A percentile compares a stretch with the other conserved stretches of the same genome.
phyloP scores from a whole-genome alignment of 2,329 filamentous ascomycete genomes.

The Fusarium fracticaudum region DNA sequence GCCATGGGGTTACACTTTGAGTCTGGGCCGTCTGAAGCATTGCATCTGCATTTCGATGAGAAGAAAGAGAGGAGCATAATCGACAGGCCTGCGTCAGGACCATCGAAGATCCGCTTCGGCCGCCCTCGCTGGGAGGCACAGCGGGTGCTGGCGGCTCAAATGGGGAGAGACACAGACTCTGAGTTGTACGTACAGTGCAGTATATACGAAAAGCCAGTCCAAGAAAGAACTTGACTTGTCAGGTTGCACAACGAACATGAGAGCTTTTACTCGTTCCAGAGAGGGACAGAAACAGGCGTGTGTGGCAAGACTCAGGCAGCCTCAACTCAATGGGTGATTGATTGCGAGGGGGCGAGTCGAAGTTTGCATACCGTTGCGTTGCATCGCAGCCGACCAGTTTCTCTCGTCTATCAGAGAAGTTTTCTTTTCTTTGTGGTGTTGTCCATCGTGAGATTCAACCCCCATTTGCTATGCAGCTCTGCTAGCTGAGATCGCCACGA shows the following conservation, averaged over 20 bases:
- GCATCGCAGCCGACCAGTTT: conserved; percentile 33
- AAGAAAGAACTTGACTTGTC: conserved; percentile 26
- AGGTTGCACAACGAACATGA: conserved; percentile 30
- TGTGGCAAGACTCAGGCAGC: conserved; percentile 29
- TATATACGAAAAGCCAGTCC: neutral
- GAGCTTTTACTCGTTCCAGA: neutral
- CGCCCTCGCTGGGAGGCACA: conserved; percentile 24
- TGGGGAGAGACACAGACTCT: neutral
- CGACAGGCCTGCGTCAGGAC: conserved; percentile 19
- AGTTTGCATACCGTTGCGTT: conserved; percentile 25
- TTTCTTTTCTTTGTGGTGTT: conserved; percentile 3
- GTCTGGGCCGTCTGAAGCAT: conserved; percentile 4
- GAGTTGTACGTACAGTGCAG: neutral
- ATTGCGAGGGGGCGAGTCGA: conserved; percentile 11
- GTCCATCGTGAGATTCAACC: neutral
- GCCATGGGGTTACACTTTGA: conserved; percentile 10
- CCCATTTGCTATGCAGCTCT: conserved; percentile 16
- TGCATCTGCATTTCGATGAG: conserved; percentile 4
- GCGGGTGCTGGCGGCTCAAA: conserved; percentile 33
- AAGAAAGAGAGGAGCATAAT: neutral
- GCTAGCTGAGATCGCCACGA: conserved; percentile 24
- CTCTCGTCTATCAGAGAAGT: conserved; percentile 8
- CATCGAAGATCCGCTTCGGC: conserved; percentile 30
- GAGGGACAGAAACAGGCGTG: conserved; percentile 13
- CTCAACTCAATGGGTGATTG: conserved; percentile 15